Percentiles rank a stretch among this genome's conserved stretches.
Conservation (phyloP, 345 rosid genomes). For the Eucalyptus erythrocorys region DNA sequence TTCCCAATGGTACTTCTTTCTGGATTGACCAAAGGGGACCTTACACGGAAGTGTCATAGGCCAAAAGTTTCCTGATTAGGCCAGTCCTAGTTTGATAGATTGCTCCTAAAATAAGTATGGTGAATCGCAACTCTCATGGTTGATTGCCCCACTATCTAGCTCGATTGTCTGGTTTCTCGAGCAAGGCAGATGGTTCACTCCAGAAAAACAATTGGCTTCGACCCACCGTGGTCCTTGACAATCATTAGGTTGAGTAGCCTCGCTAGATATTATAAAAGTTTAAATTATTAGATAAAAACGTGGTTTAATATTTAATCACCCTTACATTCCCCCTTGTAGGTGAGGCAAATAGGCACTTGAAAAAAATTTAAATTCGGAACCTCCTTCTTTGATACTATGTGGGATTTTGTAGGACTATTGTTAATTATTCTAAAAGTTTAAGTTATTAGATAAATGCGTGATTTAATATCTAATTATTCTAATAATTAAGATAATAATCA, state of each 20-base stretch:
- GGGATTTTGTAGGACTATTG: no score
- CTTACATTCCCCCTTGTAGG: no score
- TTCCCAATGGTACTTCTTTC: background rate
- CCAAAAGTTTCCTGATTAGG: background rate
- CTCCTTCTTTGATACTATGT: no score
- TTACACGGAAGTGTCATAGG: background rate
- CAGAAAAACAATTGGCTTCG: background rate
- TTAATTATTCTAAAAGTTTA: no score
- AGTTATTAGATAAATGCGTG: no score
- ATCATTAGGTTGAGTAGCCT: background rate
- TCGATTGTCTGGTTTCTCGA: rapidly evolving
- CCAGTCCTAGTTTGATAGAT: background rate
- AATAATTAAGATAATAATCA: background rate
- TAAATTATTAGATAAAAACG: no score
- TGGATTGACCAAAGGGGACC: background rate
- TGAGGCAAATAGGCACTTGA: no score
- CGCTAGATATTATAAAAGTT: background rate
- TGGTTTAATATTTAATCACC: no score
- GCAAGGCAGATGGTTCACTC: background rate
- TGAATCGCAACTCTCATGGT: background rate
- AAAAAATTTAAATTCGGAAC: rapidly evolving
- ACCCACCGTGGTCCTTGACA: rapidly evolving
- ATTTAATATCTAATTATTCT: no score
- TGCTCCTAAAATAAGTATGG: background rate
- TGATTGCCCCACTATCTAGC: rapidly evolving